phyloP scores from a whole-genome alignment of 768 basidiomycete species.

The Leccinum ochraceum region DNA sequence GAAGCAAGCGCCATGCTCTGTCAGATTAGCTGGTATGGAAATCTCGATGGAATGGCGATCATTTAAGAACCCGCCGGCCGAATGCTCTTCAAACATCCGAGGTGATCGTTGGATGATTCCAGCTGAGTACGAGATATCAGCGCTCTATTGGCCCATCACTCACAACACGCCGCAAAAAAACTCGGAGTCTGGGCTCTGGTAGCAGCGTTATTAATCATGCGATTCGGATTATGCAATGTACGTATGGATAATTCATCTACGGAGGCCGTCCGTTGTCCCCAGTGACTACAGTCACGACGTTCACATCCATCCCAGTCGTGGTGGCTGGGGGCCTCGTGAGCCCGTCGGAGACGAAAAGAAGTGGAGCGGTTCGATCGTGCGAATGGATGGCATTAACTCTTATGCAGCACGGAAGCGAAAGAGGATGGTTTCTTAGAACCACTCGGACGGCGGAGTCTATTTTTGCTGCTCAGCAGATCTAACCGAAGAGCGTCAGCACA shows the following conservation, averaged over 20 bases:
- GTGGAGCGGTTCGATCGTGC: slow-evolving; percentile 20
- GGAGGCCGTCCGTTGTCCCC: slow-evolving; percentile 1
- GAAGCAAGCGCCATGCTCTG: neutral
- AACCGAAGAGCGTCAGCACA: slow-evolving; percentile 12
- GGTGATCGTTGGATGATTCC: slow-evolving; percentile 26
- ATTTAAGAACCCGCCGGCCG: slow-evolving; percentile 17
- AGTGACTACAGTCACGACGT: slow-evolving; percentile 5
- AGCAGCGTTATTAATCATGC: slow-evolving; percentile 14
- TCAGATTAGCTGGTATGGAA: slow-evolving; percentile 7
- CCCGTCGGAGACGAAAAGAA: slow-evolving; percentile 10
- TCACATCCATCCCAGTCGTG: slow-evolving; percentile 4
- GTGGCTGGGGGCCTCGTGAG: slow-evolving; percentile 1
- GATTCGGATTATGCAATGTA: slow-evolving; percentile 31
- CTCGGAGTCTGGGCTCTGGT: neutral
- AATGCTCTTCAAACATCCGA: slow-evolving; percentile 21
- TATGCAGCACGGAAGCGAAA: slow-evolving; percentile 23
- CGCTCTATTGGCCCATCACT: neutral
- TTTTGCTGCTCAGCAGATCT: slow-evolving; percentile 33
- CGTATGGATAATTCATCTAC: slow-evolving; percentile 26
- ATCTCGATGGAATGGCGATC: slow-evolving; percentile 22
- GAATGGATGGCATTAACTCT: slow-evolving; percentile 24
- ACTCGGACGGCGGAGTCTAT: slow-evolving; percentile 24
- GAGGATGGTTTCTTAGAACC: slow-evolving; percentile 15
- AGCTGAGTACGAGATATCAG: neutral
- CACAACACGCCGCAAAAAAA: neutral